Base-by-base conservation (phyloP, 345 rosid genomes). In the Populus ilicifolia region DNA sequence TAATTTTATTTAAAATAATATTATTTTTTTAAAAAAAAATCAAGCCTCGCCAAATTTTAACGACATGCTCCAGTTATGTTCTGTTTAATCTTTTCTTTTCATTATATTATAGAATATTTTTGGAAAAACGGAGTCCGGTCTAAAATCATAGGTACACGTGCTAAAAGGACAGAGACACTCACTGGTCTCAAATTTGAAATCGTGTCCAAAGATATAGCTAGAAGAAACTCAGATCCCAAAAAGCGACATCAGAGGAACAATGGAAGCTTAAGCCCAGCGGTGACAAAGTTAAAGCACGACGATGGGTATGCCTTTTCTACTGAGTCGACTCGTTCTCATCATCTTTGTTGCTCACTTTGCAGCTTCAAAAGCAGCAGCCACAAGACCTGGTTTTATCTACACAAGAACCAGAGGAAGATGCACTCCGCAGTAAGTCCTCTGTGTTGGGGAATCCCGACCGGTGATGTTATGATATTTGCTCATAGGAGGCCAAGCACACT, bases 401-500 rank as follows among this genome's bases (percentile, higher is more conserved):
- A 78, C 91, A 2, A 82, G 98, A 85, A 70, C 82, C 83, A 81
- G 89, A 86, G 97, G 92, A 84, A 81, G 89, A 81, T 94, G 98
- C 92, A 90, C 98, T 70, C 93, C 97, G 3, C 91, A 89, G 96
- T 90, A 75, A 75, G 71, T 16, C 54, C 35, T 2, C 65, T n/a
- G n/a, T n/a, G n/a, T n/a, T n/a, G n/a, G n/a, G n/a, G n/a, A n/a
- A n/a, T n/a, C n/a, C n/a, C n/a, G n/a, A n/a, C n/a, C n/a, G n/a
- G n/a, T n/a, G n/a, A n/a, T n/a, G n/a, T n/a, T n/a, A n/a, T n/a
- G n/a, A n/a, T n/a, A n/a, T n/a, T n/a, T n/a, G n/a, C n/a, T n/a
- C n/a, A n/a, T n/a, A n/a, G n/a, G n/a, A n/a, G n/a, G n/a, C n/a
- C n/a, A n/a, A n/a, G n/a, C n/a, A n/a, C n/a, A n/a, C n/a, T n/a